phyloP scores from a whole-genome alignment of 306 rosid species.

The Prosopis cineraria region DNA sequence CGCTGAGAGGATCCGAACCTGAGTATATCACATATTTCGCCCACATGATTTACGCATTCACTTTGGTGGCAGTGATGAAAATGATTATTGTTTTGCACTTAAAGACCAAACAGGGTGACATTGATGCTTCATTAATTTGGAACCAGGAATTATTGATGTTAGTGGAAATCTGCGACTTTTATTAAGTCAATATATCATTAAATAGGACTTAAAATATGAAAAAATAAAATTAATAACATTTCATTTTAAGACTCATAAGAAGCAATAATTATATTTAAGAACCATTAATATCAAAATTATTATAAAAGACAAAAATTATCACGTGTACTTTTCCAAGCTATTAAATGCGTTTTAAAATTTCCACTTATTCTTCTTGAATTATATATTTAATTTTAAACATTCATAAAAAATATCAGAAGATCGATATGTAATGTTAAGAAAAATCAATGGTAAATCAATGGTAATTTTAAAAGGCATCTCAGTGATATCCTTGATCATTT shows the following conservation, averaged over 20 bases:
- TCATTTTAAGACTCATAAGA: neutral
- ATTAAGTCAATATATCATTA: slow-evolving; percentile 14
- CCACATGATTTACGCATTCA: neutral
- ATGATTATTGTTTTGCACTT: neutral
- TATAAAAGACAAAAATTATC: neutral
- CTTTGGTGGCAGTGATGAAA: neutral
- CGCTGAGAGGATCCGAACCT: too few relatives aligned
- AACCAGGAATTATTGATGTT: neutral
- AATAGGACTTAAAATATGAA: neutral
- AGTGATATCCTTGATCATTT: neutral
- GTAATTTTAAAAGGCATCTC: neutral
- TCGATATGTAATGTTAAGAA: neutral
- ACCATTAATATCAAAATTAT: neutral
- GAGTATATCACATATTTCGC: neutral
- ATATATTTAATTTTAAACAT: too few relatives aligned
- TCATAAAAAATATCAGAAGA: neutral
- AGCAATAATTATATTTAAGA: neutral
- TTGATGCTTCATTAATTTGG: neutral
- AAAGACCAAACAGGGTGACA: neutral
- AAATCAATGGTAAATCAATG: neutral
- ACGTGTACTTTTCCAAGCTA: neutral
- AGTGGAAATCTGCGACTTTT: slow-evolving; percentile 9
- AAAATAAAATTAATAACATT: neutral
- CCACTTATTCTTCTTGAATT: too few relatives aligned
- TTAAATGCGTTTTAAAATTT: neutral